Base-by-base conservation (phyloP, 2,329 filamentous ascomycete genomes). In the Fusarium bactridioides region DNA sequence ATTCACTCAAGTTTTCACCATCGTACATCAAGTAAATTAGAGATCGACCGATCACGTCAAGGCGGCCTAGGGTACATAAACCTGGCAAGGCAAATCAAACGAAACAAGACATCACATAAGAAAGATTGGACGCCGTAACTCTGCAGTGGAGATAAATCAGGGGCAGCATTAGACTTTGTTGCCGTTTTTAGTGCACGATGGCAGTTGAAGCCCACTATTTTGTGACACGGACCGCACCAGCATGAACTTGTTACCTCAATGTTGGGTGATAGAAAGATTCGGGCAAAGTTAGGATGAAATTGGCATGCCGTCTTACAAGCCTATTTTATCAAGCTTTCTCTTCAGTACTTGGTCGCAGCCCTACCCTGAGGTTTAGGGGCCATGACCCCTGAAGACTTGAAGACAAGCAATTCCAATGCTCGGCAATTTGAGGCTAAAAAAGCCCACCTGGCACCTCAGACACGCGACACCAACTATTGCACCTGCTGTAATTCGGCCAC, bases 341-440 rank as follows among this genome's bases (percentile, higher is more conserved):
- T 38, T 16, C 33, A 27, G 40, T 53, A 44, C 31, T 53, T 33
- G 40, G 31, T 10, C 38, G 25, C 56, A 58, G 59, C 59, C 59
- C 43, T 47, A 29, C 43, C 55, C 55, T 48, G 56, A 59, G 62
- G 64, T 60, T 67, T 67, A 67, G 55, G 67, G 56, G 69, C 63
- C 51, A 45, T 37, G 59, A 68, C 74, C 72, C 72, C 69, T 74
- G 72, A 74, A 62, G 50, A 40, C 11, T 29, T 53, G 64, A 67
- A 70, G 65, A 74, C 72, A 74, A 72, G 50, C 73, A 76, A 74
- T 74, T 74, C 69, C 62, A 76, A 67, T 45, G 33, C 67, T 74
- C 64, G 67, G 66, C 63, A 76, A 73, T 71, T 72, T 68, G 63
- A 67, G 64, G 67, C 64, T 67, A 66, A 57, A 70, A 66, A 60